A percentile compares a stretch with the other conserved stretches of the same genome.
Conservation (phyloP, 441 rosid species). For the Arabidopsis lyrata region DNA sequence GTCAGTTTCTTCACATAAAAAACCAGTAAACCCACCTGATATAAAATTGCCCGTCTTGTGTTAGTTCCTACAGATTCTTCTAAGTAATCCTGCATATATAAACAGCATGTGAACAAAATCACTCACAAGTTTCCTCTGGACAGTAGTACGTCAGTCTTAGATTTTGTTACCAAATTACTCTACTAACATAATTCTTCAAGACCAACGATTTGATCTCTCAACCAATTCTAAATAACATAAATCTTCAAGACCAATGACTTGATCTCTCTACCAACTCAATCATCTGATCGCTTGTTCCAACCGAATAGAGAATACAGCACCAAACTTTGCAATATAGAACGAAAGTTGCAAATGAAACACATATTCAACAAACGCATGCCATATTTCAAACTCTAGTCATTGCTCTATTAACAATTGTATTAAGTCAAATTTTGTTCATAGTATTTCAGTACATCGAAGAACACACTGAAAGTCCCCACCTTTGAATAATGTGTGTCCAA, state of each 20-base stretch:
- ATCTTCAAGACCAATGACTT: constrained; percentile 14
- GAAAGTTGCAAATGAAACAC: neutral
- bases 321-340: neutral
- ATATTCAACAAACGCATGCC: neutral
- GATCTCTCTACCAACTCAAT: constrained; percentile 4
- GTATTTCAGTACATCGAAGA: neutral
- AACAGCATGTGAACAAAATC: constrained; percentile 10
- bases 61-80: constrained; percentile 70
- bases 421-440: neutral
- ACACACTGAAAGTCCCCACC: constrained; percentile 49
- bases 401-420: constrained; percentile 8
- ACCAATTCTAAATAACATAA: neutral
- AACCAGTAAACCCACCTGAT: constrained; percentile 62
- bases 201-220: constrained; percentile 8
- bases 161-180: neutral
- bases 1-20: neutral
- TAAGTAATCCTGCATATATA: constrained; percentile 80
- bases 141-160: neutral
- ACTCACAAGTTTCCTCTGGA: neutral
- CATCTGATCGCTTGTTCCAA: constrained; percentile 6
- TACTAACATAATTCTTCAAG: neutral
- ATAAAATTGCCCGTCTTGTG: constrained; percentile 73
- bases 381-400: neutral
- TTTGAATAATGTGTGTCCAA: constrained; percentile 91
- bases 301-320: constrained; percentile 4